Percentiles rank a stretch among this genome's conserved stretches.
phyloP scores from a whole-genome alignment of 2,329 filamentous ascomycete species.

The Ceratocystis colombiana region DNA sequence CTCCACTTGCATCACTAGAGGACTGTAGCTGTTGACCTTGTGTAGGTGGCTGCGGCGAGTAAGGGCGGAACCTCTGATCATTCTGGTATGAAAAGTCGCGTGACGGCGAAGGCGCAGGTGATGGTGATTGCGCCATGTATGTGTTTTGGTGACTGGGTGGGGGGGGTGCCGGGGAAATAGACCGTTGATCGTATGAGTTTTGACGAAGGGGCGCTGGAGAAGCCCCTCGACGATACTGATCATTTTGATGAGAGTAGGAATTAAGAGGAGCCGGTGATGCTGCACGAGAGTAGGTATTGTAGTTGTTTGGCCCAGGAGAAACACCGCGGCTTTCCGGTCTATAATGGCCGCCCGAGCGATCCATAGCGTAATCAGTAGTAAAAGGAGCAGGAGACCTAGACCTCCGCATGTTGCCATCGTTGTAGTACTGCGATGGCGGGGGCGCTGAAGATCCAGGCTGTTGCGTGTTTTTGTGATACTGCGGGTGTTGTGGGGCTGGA shows the following conservation, averaged over 20 bases:
- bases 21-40: conserved; percentile 23
- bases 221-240: conserved; percentile 30
- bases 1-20: conserved; percentile 38
- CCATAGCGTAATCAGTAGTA: conserved; percentile 27
- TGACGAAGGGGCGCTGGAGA: conserved; percentile 25
- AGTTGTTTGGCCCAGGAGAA: conserved; percentile 31
- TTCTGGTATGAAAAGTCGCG: conserved; percentile 32
- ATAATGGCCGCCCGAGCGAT: neutral
- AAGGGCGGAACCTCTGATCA: conserved; percentile 28
- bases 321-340: conserved; percentile 22
- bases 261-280: conserved; percentile 36
- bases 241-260: conserved; percentile 27
- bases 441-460: conserved; percentile 18
- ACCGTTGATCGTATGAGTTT: conserved; percentile 25
- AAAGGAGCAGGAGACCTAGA: conserved; percentile 34
- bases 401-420: conserved; percentile 23
- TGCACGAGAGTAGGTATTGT: conserved; percentile 30
- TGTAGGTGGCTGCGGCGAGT: conserved; percentile 26
- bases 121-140: conserved; percentile 29
- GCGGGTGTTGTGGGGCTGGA: conserved; percentile 27
- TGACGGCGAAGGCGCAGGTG: conserved; percentile 34
- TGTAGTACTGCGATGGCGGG: conserved; percentile 22
- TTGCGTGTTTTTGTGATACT: conserved; percentile 29
- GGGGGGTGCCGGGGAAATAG: conserved; percentile 25
- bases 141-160: conserved; percentile 23